Conservation (phyloP, 345 rosid genomes). For the Syzygium jambos region DNA sequence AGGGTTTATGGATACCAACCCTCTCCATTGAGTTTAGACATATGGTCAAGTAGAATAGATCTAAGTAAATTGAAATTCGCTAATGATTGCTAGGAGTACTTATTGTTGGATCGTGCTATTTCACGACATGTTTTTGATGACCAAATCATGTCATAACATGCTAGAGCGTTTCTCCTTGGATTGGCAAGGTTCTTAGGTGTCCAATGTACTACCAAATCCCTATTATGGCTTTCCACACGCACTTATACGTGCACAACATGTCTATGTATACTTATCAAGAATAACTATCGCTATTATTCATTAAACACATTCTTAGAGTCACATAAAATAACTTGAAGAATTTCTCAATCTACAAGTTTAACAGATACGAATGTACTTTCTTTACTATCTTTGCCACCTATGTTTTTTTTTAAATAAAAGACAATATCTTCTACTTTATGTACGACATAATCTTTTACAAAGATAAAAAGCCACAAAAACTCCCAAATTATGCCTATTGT, state of each 20-base stretch:
- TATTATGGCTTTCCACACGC: too few relatives aligned
- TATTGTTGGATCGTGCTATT: neutral
- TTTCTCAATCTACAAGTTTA: neutral
- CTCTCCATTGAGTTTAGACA: too few relatives aligned
- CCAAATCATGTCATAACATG: rapidly evolving
- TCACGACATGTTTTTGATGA: rapidly evolving
- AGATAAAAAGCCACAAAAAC: too few relatives aligned
- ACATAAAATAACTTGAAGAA: rapidly evolving
- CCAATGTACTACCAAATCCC: rapidly evolving
- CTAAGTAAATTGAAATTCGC: rapidly evolving
- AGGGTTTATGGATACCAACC: too few relatives aligned
- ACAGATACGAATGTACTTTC: neutral
- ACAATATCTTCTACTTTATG: neutral
- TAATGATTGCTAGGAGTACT: rapidly evolving
- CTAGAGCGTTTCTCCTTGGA: rapidly evolving
- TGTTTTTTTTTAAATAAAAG: neutral
- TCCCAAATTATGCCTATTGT: too few relatives aligned
- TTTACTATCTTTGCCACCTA: rapidly evolving
- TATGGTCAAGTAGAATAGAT: too few relatives aligned
- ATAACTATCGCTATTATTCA: neutral
- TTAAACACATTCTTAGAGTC: neutral
- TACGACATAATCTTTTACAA: neutral
- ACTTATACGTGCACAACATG: neutral
- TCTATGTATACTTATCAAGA: neutral
- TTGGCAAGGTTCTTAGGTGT: neutral